phyloP scores from a whole-genome alignment of 2,329 filamentous ascomycete genomes.

The Aphanocladium album region DNA sequence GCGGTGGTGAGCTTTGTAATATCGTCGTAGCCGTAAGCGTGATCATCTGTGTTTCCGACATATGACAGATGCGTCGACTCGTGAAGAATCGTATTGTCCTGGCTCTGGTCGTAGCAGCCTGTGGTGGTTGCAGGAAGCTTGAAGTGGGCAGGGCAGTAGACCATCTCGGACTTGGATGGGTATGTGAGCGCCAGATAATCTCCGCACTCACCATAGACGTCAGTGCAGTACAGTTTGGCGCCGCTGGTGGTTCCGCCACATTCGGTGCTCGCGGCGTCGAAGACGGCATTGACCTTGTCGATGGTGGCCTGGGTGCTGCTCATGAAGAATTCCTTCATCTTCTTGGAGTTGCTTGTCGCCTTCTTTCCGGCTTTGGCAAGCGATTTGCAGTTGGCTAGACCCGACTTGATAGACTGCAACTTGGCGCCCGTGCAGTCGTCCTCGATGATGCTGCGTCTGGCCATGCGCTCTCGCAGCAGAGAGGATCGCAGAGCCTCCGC shows the following conservation, averaged over 20 bases:
- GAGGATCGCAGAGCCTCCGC: conserved; percentile 43
- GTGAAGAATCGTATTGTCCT: background rate
- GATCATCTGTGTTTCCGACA: background rate
- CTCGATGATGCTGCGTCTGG: background rate
- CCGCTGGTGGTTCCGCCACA: conserved; percentile 37
- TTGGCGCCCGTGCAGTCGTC: conserved; percentile 47
- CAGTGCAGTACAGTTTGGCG: conserved; percentile 50
- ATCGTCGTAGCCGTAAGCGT: background rate
- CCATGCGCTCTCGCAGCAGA: conserved; percentile 26
- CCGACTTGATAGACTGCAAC: conserved; percentile 40
- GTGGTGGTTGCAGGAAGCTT: background rate
- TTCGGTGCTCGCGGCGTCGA: conserved; percentile 45
- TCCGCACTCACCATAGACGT: conserved; percentile 37
- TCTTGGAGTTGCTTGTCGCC: conserved; percentile 39
- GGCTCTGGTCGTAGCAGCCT: background rate
- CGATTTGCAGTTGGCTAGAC: conserved; percentile 48
- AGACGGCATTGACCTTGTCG: conserved; percentile 43
- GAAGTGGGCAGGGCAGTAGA: background rate
- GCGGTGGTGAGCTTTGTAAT: background rate
- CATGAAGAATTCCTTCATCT: conserved; percentile 61
- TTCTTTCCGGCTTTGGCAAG: conserved; percentile 49
- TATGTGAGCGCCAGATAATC: conserved; percentile 28
- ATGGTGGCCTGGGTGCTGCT: conserved; percentile 35
- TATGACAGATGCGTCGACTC: background rate
- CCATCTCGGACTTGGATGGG: background rate